A percentile compares a stretch with the other conserved stretches of the same genome.
Evolutionary conservation across 2,329 filamentous ascomycete species (phyloP).

Genomic region (Verticillium longisporum): DNA sequence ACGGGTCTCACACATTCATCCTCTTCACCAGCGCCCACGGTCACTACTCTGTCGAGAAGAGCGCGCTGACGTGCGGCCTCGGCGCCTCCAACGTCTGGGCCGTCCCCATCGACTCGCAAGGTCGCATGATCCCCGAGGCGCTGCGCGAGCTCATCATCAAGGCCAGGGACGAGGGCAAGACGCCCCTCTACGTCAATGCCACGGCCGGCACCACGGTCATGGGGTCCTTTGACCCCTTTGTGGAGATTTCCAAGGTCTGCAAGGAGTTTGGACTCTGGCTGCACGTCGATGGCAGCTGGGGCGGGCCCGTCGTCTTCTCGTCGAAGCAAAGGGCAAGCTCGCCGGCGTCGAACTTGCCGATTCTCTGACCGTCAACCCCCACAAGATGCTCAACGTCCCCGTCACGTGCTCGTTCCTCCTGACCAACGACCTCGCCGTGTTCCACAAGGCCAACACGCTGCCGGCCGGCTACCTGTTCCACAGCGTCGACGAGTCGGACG

Average conservation of each 20-base stretch:
- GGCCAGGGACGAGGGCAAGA: slow-evolving; percentile 61
- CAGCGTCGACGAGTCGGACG: slow-evolving; percentile 38
- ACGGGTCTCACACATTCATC: slow-evolving; percentile 59
- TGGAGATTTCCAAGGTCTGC: slow-evolving; percentile 63
- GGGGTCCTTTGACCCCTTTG: slow-evolving; percentile 80
- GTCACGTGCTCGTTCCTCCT: slow-evolving; percentile 88
- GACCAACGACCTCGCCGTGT: slow-evolving; percentile 65
- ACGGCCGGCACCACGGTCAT: slow-evolving; percentile 92
- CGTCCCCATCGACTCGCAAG: slow-evolving; percentile 66
- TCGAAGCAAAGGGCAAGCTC: slow-evolving; percentile 54
- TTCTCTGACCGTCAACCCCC: slow-evolving; percentile 82
- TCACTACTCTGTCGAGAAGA: slow-evolving; percentile 93
- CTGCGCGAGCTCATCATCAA: slow-evolving; percentile 57
- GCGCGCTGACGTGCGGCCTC: slow-evolving; percentile 82
- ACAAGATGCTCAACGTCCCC: slow-evolving; percentile 95
- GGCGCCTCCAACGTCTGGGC: slow-evolving; percentile 66
- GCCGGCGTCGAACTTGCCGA: slow-evolving; percentile 68
- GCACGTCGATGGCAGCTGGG: slow-evolving; percentile 91
- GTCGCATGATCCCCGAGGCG: slow-evolving; percentile 62
- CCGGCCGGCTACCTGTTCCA: slow-evolving; percentile 85
- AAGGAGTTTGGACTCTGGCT: slow-evolving; percentile 73
- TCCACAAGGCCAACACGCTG: slow-evolving; percentile 79
- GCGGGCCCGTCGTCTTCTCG: slow-evolving; percentile 77
- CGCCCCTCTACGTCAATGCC: slow-evolving; percentile 90
- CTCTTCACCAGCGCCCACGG: slow-evolving; percentile 86